Percentiles rank a stretch among this genome's conserved stretches.
Conservation (phyloP, 768 basidiomycete species). For the Hypholoma fasciculare region DNA sequence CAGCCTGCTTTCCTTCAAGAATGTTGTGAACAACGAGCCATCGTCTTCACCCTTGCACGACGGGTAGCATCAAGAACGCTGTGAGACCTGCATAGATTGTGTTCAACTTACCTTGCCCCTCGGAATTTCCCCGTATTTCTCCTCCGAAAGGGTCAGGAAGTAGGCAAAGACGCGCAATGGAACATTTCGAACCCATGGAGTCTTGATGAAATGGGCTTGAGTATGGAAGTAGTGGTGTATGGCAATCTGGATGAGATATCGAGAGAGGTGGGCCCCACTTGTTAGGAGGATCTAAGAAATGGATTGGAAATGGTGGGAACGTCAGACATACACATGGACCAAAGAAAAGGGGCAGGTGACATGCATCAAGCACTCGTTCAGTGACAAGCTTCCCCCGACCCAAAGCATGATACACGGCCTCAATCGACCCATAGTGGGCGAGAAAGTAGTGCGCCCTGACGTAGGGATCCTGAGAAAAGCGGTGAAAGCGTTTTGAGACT, state of each 20-base stretch:
- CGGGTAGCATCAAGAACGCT: not conserved
- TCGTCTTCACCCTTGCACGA: conserved; percentile 65
- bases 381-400: conserved; percentile 67
- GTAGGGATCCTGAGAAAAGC: conserved; percentile 72
- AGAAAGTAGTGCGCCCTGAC: conserved; percentile 80
- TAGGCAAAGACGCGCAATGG: conserved; percentile 60
- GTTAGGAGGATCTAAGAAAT: conserved; percentile 61
- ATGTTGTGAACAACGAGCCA: conserved; percentile 60
- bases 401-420: conserved; percentile 76
- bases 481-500: conserved; percentile 56
- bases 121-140: conserved; percentile 66
- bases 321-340: conserved; percentile 13
- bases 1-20: conserved; percentile 69
- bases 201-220: conserved; percentile 72
- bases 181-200: conserved; percentile 70
- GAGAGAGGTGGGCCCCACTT: conserved; percentile 76
- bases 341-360: conserved; percentile 30
- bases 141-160: conserved; percentile 59
- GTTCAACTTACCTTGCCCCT: conserved; percentile 47
- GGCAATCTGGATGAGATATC: conserved; percentile 77
- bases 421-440: conserved; percentile 64
- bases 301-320: conserved; percentile 23
- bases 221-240: conserved; percentile 80
- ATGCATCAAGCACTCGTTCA: conserved; percentile 68
- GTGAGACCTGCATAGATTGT: not conserved